Evolutionary conservation across 164 flowering plant genomes (phyloP), one percentile per base, ranked within the genome.

Genomic region (Malania oleifera): DNA sequence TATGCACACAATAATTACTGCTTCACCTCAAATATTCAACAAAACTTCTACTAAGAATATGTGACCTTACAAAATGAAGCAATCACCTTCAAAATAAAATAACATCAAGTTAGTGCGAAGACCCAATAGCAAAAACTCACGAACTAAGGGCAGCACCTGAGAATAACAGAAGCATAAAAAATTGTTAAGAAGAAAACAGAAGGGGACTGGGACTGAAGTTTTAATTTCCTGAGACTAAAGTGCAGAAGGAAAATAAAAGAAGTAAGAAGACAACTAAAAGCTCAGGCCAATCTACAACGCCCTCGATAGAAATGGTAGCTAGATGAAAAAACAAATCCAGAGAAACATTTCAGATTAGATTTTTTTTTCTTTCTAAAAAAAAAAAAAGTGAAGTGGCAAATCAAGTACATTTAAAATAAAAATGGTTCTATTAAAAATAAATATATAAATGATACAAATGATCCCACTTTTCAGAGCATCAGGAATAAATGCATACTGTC

Each of bases 41-140:
- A 31, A 17, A 59, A 37, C n/a, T 14, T 2, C 18, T 13, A 37
- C n/a, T 15, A 23, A 10, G 18, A 54, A 27, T 38, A 22, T n/a
- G 6, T 34, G 52, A 24, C 28, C 31, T 12, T 10, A 17, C 22
- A 24, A 35, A 35, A 31, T 15, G 24, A 7, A 43, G 24, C 27
- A 58, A 46, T 41, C 58, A 90, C 99, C 97, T 84, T 93, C 99
- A 70, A 93, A 93, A 78, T 90, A 93, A 76, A 93, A 93, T 61
- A 90, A 75, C 99, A 93, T 93, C 53, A 93, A 84, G 58, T 90
- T 93, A 24, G 92, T 64, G 40, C 97, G 99, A 52, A 93, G 72
- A 63, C 81, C 66, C 78, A 90, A 68, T 68, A 83, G 91, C 76
- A 85, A 74, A 43, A 82, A 38, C 62, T 90, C 96, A 48, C 86